These are phyloP conservation scores for Penicillium cinerascens DNA, from an alignment of 495 filamentous ascomycete species.

Conservation along the genomic window DNA sequence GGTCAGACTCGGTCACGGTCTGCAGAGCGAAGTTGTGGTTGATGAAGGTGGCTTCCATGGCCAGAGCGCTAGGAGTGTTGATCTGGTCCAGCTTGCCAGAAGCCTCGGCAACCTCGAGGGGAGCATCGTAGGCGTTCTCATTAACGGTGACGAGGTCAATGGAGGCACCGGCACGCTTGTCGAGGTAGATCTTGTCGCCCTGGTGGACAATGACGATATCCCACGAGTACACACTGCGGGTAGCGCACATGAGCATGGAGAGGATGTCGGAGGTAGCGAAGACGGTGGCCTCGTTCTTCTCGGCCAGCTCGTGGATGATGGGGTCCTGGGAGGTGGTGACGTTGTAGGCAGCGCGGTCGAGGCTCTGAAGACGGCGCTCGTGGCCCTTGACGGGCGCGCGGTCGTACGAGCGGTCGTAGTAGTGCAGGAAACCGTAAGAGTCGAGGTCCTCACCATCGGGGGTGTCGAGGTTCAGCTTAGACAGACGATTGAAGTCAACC, in stretches of 20 bases:
- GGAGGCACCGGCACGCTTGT: slow-evolving; percentile 90
- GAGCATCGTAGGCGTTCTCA: slow-evolving; percentile 97
- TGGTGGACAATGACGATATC: slow-evolving; percentile 89
- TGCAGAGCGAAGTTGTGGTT: slow-evolving; percentile 99
- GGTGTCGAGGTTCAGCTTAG: slow-evolving; percentile 91
- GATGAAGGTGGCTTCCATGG: slow-evolving; percentile 97
- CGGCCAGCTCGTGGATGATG: slow-evolving; percentile 92
- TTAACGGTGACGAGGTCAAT: slow-evolving; percentile 98
- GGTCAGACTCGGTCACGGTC: slow-evolving; percentile 77
- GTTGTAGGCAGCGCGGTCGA: slow-evolving; percentile 95
- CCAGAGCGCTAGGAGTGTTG: slow-evolving; percentile 85
- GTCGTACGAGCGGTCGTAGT: slow-evolving; percentile 94
- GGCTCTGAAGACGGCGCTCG: slow-evolving; percentile 78
- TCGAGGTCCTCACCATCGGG: slow-evolving; percentile 94
- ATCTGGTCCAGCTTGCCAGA: slow-evolving; percentile 79
- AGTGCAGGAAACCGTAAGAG: slow-evolving; percentile 92
- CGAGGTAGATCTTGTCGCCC: slow-evolving; percentile 94
- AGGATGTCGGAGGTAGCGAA: slow-evolving; percentile 96
- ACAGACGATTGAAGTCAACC: slow-evolving; percentile 93
- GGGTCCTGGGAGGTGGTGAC: slow-evolving; percentile 95
- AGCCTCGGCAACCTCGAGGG: slow-evolving; percentile 82
- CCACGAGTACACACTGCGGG: slow-evolving; percentile 95
- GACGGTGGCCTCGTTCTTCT: slow-evolving; percentile 94
- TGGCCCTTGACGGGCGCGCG: slow-evolving; percentile 83
- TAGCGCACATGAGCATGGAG: slow-evolving; percentile 98